Evolutionary conservation across 73 alveolate genomes (phyloP).

Genomic region (Stentor roeselii): DNA sequence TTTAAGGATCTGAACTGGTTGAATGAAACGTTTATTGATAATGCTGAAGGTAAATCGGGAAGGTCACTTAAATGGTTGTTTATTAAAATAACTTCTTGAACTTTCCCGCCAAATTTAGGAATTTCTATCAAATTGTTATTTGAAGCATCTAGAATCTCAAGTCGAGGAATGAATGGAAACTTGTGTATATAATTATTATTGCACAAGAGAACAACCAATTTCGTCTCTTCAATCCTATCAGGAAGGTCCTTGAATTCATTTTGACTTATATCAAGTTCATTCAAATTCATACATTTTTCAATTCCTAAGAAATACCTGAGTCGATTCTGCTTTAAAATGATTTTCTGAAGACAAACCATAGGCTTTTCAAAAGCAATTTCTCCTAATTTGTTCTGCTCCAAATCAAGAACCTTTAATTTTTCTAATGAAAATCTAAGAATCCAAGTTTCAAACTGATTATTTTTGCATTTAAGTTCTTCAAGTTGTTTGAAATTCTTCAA

Average conservation of each 20-base stretch:
- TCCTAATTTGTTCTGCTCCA: background rate
- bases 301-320: background rate
- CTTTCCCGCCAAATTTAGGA: background rate
- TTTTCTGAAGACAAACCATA: background rate
- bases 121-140: too few relatives aligned
- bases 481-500: background rate
- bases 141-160: background rate
- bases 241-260: background rate
- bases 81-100: background rate
- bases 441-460: background rate
- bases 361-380: background rate
- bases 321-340: too few relatives aligned
- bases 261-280: background rate
- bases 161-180: too few relatives aligned
- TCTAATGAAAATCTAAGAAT: background rate
- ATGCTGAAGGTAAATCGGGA: background rate
- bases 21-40: background rate
- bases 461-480: background rate
- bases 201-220: background rate
- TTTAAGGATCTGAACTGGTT: background rate
- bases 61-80: background rate
- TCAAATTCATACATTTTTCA: background rate
- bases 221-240: background rate
- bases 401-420: too few relatives aligned
- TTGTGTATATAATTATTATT: background rate